Evolutionary conservation across 352 stramenopile species (phyloP).

Genomic region (Phytophthora megakarya): DNA sequence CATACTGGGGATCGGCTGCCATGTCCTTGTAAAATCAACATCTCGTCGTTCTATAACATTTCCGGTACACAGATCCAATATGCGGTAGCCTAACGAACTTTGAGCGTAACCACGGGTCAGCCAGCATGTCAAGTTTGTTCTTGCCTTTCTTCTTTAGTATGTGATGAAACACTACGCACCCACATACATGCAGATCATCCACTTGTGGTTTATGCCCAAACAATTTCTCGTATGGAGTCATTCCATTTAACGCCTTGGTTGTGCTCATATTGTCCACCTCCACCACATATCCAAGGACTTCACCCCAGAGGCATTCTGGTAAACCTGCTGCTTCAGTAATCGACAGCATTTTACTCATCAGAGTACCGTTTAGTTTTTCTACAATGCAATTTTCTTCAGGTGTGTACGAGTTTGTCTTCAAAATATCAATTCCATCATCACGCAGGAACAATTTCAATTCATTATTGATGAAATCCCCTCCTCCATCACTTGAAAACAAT

Average conservation of each 20-base stretch:
- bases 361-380: not conserved
- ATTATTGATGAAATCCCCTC: not conserved
- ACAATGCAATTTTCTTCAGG: too few relatives aligned
- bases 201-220: not conserved
- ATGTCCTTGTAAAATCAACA: too few relatives aligned
- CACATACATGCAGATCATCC: not conserved
- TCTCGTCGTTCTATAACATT: not conserved
- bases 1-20: not conserved
- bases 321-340: not conserved
- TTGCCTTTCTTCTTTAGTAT: too few relatives aligned
- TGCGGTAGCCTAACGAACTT: not conserved
- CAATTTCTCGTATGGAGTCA: not conserved
- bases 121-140: not conserved
- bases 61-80: not conserved
- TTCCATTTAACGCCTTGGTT: not conserved
- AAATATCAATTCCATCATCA: not conserved
- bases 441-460: not conserved
- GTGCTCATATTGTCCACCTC: too few relatives aligned
- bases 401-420: not conserved
- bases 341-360: not conserved
- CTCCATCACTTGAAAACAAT: constrained; percentile 1
- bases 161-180: not conserved
- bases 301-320: not conserved
- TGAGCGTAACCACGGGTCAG: not conserved
- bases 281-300: constrained; percentile 1